Evolutionary conservation across 208 protist species (phyloP), one percentile per base, ranked within the genome.

Genomic region (Leishmania lainsoni): DNA sequence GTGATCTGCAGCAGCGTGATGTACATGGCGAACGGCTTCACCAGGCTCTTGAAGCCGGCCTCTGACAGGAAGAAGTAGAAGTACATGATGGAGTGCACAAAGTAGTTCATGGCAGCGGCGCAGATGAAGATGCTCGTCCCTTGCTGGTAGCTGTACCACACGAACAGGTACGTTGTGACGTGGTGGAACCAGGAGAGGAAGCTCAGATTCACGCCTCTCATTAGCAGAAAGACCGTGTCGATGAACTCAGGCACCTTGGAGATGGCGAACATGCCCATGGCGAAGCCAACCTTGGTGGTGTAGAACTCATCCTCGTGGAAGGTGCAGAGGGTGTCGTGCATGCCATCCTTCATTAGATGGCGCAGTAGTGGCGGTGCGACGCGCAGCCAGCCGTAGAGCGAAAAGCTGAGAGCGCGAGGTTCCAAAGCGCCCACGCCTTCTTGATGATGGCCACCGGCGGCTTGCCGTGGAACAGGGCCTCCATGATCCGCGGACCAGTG

Each of bases 61-160:
- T 93, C 94, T 26, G 90, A 85, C 20, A 98, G 77, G 52, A 90
- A 87, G 81, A 98, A 99, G 89, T 99, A 99, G 8, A 93, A 90
- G 89, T 99, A 99, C 98, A 99, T 99, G 90, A 99, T 93, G 39
- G 94, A 87, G 88, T 99, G 98, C 58, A 99, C 97, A 71, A 84
- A 87, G 87, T 97, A 97, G 83, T 99, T 99, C 94, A 99, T 97
- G 26, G 92, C 82, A 22, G 94, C 92, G 79, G 85, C 80, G 71
- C 87, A 95, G 78, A 91, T 90, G 52, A 92, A 88, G 74, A 88
- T 87, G 74, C 87, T 90, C 32, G 84, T 85, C 49, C 89, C 89
- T 71, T 83, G 81, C 56, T 81, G 73, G 81, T 92, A 94, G 14
- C 95, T 93, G 81, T 95, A 88, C 96, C 95, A 98, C 75, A 90